phyloP scores from a whole-genome alignment of 2,329 filamentous ascomycete species.

The Coniochaeta sp. region DNA sequence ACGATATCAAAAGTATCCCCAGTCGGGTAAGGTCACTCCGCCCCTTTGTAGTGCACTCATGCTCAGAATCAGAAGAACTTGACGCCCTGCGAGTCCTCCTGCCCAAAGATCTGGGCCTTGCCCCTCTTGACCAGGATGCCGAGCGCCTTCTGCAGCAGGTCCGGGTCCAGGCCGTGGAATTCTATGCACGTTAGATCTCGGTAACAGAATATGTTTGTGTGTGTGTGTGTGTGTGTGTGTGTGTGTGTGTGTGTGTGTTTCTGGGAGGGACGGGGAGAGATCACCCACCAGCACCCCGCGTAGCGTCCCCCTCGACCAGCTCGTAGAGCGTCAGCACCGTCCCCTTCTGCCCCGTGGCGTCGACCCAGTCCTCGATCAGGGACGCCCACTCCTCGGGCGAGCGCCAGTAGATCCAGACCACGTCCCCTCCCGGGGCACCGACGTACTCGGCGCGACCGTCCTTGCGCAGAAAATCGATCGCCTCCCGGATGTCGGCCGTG shows the following conservation, averaged over 20 bases:
- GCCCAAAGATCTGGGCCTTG: slow-evolving; percentile 89
- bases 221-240: too few relatives aligned
- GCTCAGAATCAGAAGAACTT: slow-evolving; percentile 75
- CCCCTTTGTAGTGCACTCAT: not conserved
- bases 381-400: slow-evolving; percentile 87
- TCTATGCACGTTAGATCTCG: slow-evolving; percentile 46
- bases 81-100: slow-evolving; percentile 80
- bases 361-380: slow-evolving; percentile 71
- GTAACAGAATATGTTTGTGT: too few relatives aligned
- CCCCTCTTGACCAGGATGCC: slow-evolving; percentile 79
- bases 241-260: too few relatives aligned
- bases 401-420: slow-evolving; percentile 76
- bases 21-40: too few relatives aligned
- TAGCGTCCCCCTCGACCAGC: slow-evolving; percentile 78
- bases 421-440: slow-evolving; percentile 34
- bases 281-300: slow-evolving; percentile 54
- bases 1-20: not conserved
- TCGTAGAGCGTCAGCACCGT: slow-evolving; percentile 90
- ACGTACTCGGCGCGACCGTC: slow-evolving; percentile 64
- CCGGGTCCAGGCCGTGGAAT: slow-evolving; percentile 81
- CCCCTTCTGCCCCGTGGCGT: slow-evolving; percentile 82
- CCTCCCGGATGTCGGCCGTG: slow-evolving; percentile 44
- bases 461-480: slow-evolving; percentile 51
- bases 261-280: not conserved
- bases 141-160: slow-evolving; percentile 72